Base-by-base conservation (phyloP, 208 protist species). In the Trichomonas gallinae region DNA sequence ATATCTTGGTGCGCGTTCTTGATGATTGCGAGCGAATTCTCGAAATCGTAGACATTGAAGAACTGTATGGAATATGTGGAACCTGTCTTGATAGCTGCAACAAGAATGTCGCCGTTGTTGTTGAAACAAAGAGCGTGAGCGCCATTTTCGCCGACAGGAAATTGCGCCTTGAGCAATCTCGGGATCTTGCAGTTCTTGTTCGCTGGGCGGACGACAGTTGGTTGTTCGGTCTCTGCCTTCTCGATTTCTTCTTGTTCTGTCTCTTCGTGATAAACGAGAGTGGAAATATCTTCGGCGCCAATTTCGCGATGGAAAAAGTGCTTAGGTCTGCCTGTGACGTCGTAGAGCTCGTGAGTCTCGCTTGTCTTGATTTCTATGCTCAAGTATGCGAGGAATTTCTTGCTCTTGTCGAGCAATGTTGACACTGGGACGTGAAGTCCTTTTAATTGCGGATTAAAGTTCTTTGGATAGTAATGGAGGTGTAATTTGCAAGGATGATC, bases 241-340 rank as follows among this genome's bases (percentile, higher is more conserved):
- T 93, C 87, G 13, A n/a, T 51, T 93, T 93, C 87, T 21, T 48
- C 17, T 38, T 93, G 26, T 38, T 3, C 11, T 26, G 42, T 15
- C 10, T 58, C 87, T 93, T 93, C 34, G 0, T 44, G 42, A 48
- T 93, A 31, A 42, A 93, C 44, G 0, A 93, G n/a, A 0, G 42
- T 93, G 6, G 48, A 40, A 38, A 93, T 42, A 34, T 0, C 0
- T 38, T 93, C 87, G 10, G 15, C 21, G 13, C 87, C 87, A 51
- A 93, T 51, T 93, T 93, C 87, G 45, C 44, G 87, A 10, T 93
- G 87, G 44, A 93, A 93, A 17, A 93, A 93, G 21, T 93, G 40
- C 31, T 51, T 93, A 58, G 87, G 87, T 38, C 87, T 4, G 2
- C 44, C n/a, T 93, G 40, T 48, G 10, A 93, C 31, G 38, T 93